Percentiles rank a stretch among this genome's conserved stretches.
phyloP scores from a whole-genome alignment of 2,329 filamentous ascomycete species.

The Calonectria hongkongensis region DNA sequence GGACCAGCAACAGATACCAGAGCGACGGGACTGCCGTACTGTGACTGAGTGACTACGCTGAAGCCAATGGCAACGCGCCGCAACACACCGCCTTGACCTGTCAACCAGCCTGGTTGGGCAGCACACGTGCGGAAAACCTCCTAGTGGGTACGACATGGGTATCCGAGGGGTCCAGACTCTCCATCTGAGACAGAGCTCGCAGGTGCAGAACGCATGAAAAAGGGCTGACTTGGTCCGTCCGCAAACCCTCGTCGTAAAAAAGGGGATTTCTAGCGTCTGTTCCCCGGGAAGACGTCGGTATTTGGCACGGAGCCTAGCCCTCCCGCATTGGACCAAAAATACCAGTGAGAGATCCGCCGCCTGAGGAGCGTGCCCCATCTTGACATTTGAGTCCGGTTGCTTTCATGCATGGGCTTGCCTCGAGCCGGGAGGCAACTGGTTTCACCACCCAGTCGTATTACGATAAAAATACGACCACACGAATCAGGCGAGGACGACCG shows the following conservation, averaged over 20 bases:
- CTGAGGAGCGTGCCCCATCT: neutral
- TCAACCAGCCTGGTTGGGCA: neutral
- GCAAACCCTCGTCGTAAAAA: conserved; percentile 6
- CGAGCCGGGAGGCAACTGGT: neutral
- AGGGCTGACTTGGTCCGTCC: conserved; percentile 11
- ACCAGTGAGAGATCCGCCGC: neutral
- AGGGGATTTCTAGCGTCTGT: neutral
- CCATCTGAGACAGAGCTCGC: neutral
- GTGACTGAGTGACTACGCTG: neutral
- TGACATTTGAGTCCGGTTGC: neutral
- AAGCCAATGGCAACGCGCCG: neutral
- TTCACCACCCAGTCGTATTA: neutral
- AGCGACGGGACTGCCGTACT: neutral
- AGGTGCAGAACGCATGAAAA: conserved; percentile 3
- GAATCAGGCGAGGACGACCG: neutral
- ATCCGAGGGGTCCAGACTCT: neutral
- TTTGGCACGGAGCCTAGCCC: neutral
- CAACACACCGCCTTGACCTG: neutral
- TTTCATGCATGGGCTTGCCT: neutral
- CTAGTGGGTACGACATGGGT: neutral
- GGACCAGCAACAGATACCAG: neutral
- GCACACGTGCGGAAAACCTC: neutral
- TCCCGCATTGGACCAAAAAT: neutral
- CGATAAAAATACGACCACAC: neutral
- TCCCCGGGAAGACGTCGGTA: neutral